These are phyloP conservation scores for Aspergillus oerlinghausenensis DNA, from an alignment of 2,329 filamentous ascomycete genomes.

Conservation along the genomic window DNA sequence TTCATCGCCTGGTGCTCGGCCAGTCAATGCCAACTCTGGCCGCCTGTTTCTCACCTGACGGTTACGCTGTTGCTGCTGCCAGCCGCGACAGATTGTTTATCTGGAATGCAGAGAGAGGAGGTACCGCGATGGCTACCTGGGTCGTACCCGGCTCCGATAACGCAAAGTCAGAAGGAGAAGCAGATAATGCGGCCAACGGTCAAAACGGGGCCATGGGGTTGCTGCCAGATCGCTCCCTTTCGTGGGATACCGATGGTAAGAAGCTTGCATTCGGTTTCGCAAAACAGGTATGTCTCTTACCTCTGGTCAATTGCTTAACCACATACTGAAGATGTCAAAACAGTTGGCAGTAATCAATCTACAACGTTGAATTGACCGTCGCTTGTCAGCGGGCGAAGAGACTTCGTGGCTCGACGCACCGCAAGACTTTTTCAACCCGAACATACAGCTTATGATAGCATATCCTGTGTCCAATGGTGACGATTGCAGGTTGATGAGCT, in stretches of 20 bases:
- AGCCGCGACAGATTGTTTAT: constrained; percentile 42
- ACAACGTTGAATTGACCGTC: constrained; percentile 28
- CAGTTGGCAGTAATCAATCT: constrained; percentile 39
- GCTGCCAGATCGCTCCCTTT: constrained; percentile 38
- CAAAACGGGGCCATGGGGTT: constrained; percentile 28
- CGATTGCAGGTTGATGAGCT: neutral
- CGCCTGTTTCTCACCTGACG: constrained; percentile 44
- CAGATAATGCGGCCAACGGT: constrained; percentile 30
- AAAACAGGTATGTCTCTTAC: constrained; percentile 40
- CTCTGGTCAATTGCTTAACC: constrained; percentile 1
- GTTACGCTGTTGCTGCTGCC: constrained; percentile 43
- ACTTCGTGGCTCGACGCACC: neutral
- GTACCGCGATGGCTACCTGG: constrained; percentile 41
- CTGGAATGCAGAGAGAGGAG: constrained; percentile 45
- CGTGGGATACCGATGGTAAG: constrained; percentile 52
- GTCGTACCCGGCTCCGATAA: constrained; percentile 26
- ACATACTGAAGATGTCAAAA: constrained; percentile 2
- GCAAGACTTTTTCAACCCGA: neutral
- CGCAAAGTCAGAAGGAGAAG: constrained; percentile 30
- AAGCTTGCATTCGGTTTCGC: constrained; percentile 48
- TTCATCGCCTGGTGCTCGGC: constrained; percentile 36
- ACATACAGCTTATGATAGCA: neutral
- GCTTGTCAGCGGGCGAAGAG: neutral
- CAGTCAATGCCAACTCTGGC: constrained; percentile 36
- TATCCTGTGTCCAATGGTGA: neutral